Base-by-base conservation (phyloP, 1,284 basidiomycete genomes). In the Cutaneotrichosporon sp. region DNA sequence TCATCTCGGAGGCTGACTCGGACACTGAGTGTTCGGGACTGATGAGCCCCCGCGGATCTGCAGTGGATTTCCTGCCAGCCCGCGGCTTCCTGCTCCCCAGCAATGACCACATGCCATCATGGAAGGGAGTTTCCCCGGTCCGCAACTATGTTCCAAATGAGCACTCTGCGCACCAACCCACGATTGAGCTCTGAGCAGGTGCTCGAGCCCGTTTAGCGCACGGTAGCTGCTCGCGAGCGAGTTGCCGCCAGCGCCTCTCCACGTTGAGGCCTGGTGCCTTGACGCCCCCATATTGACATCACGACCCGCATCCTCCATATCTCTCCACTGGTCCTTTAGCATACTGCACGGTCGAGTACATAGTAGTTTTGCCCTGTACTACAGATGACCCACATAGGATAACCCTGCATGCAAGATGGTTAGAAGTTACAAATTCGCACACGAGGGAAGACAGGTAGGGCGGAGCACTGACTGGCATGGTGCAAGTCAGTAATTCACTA, bases 1-100 rank as follows among this genome's bases (percentile, higher is more conserved):
- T 63, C 31, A 44, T 59, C 19, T 55, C 54, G 22, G 52, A 49
- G 7, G 55, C 55, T 31, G 61, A 61, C 45, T 55, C 52, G 41
- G 61, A 63, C 20, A 41, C 19, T 34, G 61, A 63, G 22, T 57
- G 46, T 42, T 52, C 50, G 4, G 34, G 54, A 26, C 49, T 63
- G 10, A 51, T 57, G 17, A 51, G 46, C 32, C 61, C 61, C 12
- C 45, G 46, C 17, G 57, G 56, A 16, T 52, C 51, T 16, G 53
- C 51, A 16, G 29, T 59, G 25, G 57, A 59, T 14, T 50, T 55
- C 10, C 34, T 55, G 4, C 24, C 38, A 22, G 8, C 24, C 1
- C 38, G 24, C 14, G 29, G 29, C 29, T 31, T 31, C 29, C 14
- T 39, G 35, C 35, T 38, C 24, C 42, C 42, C 19, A 20, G 29